Evolutionary conservation across 1,284 basidiomycete species (phyloP).

Genomic region (Ceraceosorus guamensis): DNA sequence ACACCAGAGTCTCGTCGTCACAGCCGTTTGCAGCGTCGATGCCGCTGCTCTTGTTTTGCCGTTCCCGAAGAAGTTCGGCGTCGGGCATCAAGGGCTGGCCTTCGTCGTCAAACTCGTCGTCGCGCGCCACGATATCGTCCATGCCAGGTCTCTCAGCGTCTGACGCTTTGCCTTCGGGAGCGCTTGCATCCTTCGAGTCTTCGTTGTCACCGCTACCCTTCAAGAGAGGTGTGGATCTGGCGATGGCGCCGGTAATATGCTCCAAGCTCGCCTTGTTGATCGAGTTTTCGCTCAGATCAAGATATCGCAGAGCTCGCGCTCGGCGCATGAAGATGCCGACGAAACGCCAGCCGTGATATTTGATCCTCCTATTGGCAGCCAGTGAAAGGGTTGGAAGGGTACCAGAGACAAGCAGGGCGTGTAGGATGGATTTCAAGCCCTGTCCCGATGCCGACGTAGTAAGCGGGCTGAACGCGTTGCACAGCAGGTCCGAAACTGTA

Average conservation of each 20-base stretch:
- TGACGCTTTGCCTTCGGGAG: not conserved
- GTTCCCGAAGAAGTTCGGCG: slow-evolving; percentile 28
- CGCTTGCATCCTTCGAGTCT: not conserved
- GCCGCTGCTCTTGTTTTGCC: not conserved
- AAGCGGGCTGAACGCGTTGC: not conserved
- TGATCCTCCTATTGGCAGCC: slow-evolving; percentile 76
- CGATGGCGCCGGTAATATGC: slow-evolving; percentile 63
- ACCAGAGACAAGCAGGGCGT: slow-evolving; percentile 76
- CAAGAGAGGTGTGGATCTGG: slow-evolving; percentile 17
- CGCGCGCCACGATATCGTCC: slow-evolving; percentile 5
- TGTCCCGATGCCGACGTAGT: no score
- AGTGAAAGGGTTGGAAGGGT: slow-evolving; percentile 76
- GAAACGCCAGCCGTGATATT: slow-evolving; percentile 68
- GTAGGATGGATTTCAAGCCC: slow-evolving; percentile 80
- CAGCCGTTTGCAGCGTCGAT: no score
- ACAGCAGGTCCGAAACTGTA: no score
- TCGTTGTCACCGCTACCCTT: not conserved
- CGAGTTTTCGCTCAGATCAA: slow-evolving; percentile 80
- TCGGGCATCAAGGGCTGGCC: slow-evolving; percentile 37
- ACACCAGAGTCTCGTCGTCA: slow-evolving; percentile 20
- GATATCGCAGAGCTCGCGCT: slow-evolving; percentile 67
- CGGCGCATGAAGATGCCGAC: slow-evolving; percentile 72
- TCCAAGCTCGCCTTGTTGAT: slow-evolving; percentile 73
- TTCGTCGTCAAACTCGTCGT: slow-evolving; percentile 30
- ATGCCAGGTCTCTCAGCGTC: not conserved